Percentiles rank a stretch among this genome's conserved stretches.
Evolutionary conservation across 148 eudicot genomes (phyloP).

Genomic region (Hydrangea macrophylla): DNA sequence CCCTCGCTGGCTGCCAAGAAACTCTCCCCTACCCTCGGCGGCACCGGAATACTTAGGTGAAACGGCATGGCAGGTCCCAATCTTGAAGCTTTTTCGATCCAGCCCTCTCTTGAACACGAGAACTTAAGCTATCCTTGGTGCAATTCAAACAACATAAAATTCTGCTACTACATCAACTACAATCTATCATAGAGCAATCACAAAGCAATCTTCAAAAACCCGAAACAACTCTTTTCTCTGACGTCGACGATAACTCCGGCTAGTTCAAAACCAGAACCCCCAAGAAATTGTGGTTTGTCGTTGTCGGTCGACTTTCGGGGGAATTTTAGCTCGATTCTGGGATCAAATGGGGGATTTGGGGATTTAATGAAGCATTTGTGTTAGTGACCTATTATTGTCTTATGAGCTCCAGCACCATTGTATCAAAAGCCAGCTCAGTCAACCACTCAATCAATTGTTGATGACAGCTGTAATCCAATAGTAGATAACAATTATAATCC

Average conservation of each 20-base stretch:
- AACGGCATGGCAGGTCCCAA: too few relatives aligned
- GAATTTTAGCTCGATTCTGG: constrained; percentile 36
- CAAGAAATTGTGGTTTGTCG: neutral
- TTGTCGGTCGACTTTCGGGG: constrained; percentile 22
- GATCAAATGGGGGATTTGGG: constrained; percentile 35
- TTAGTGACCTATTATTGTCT: too few relatives aligned
- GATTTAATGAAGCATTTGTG: constrained; percentile 36
- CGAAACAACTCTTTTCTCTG: constrained; percentile 12
- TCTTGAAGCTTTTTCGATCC: too few relatives aligned
- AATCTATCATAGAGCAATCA: constrained; percentile 51
- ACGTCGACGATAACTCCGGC: constrained; percentile 3
- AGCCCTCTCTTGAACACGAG: constrained; percentile 55
- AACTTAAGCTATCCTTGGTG: constrained; percentile 61
- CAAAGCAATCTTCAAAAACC: constrained; percentile 26
- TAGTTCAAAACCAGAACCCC: constrained; percentile 5
- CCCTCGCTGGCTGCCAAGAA: too few relatives aligned
- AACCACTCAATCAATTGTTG: too few relatives aligned
- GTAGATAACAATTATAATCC: too few relatives aligned
- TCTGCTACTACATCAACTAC: constrained; percentile 75
- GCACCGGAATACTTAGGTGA: too few relatives aligned
- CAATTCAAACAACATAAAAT: constrained; percentile 57
- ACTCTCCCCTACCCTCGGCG: too few relatives aligned
- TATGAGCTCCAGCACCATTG: too few relatives aligned
- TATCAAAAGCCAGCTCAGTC: too few relatives aligned
- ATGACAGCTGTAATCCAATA: too few relatives aligned